Percentiles rank a stretch among this genome's conserved stretches.
These are phyloP conservation scores for Trypanosoma vivax DNA, from an alignment of 208 protist species.

Conservation along the genomic window DNA sequence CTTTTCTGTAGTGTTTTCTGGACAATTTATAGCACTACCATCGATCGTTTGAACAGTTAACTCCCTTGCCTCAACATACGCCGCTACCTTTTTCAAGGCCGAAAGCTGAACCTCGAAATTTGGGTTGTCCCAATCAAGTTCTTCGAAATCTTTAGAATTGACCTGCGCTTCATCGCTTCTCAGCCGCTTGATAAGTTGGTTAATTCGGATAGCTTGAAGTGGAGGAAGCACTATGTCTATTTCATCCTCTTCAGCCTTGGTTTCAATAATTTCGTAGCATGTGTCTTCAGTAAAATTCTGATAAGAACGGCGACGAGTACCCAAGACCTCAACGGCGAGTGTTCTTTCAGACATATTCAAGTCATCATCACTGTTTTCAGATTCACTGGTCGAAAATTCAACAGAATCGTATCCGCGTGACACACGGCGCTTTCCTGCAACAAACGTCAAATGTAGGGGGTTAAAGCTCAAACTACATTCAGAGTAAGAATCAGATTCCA, in stretches of 20 bases:
- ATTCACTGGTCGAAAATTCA: conserved; percentile 1
- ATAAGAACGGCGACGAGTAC: not conserved
- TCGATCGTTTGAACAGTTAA: conserved; percentile 23
- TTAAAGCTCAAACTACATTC: conserved; percentile 56
- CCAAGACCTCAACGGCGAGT: conserved; percentile 6
- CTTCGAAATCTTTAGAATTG: conserved; percentile 12
- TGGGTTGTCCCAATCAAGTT: conserved; percentile 47
- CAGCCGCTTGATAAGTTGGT: conserved; percentile 15
- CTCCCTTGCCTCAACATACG: conserved; percentile 56
- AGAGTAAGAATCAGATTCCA: conserved; percentile 17
- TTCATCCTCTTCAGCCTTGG: conserved; percentile 13
- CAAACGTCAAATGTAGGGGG: conserved; percentile 41
- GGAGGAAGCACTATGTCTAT: conserved; percentile 21
- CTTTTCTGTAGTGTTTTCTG: conserved; percentile 9
- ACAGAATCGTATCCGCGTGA: not conserved
- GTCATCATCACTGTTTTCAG: conserved; percentile 1
- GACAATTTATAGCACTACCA: not conserved
- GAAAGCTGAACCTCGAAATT: conserved; percentile 34
- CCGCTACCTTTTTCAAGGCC: conserved; percentile 31
- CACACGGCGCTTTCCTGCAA: conserved; percentile 23
- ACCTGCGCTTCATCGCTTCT: conserved; percentile 9
- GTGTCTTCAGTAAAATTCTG: not conserved
- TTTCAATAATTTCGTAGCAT: conserved; percentile 4
- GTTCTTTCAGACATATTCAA: conserved; percentile 15
- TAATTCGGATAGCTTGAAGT: conserved; percentile 46